phyloP scores from a whole-genome alignment of 257 asterid genomes.

The Solanum etuberosum region DNA sequence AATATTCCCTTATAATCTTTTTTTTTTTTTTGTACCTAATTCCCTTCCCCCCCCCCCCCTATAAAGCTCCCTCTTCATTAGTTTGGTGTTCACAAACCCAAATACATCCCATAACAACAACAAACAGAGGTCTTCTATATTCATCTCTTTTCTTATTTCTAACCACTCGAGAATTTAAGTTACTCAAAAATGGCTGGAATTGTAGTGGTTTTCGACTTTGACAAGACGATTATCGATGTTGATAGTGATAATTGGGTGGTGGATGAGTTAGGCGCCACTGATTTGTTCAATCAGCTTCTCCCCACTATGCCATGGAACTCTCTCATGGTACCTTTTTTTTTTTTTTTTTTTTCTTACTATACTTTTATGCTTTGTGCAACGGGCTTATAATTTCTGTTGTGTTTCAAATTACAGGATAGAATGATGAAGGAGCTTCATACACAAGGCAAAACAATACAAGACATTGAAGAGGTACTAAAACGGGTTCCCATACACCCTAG shows the following conservation, averaged over 20 bases:
- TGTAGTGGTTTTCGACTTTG: conserved; percentile 20
- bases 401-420: conserved; percentile 10
- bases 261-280: conserved; percentile 14
- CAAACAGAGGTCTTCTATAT: not conserved
- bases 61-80: not conserved
- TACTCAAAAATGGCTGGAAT: not conserved
- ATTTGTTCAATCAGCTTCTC: conserved; percentile 19
- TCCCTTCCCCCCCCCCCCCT: not conserved
- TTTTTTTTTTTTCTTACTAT: not conserved
- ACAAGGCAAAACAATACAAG: conserved; percentile 20
- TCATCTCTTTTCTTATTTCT: not conserved
- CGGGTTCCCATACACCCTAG: conserved; percentile 28
- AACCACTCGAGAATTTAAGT: not conserved
- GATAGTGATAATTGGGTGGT: conserved; percentile 27
- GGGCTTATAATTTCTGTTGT: not conserved
- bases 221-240: conserved; percentile 26
- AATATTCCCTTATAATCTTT: conserved; percentile 48
- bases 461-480: conserved; percentile 28
- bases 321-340: conserved; percentile 7
- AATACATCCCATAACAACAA: not conserved
- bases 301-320: conserved; percentile 29
- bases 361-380: not conserved
- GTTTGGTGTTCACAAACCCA: not conserved
- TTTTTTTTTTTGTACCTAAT: not conserved
- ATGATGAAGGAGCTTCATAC: conserved; percentile 32